phyloP scores from a whole-genome alignment of 345 rosid genomes.

The Raphanus raphanistrum region DNA sequence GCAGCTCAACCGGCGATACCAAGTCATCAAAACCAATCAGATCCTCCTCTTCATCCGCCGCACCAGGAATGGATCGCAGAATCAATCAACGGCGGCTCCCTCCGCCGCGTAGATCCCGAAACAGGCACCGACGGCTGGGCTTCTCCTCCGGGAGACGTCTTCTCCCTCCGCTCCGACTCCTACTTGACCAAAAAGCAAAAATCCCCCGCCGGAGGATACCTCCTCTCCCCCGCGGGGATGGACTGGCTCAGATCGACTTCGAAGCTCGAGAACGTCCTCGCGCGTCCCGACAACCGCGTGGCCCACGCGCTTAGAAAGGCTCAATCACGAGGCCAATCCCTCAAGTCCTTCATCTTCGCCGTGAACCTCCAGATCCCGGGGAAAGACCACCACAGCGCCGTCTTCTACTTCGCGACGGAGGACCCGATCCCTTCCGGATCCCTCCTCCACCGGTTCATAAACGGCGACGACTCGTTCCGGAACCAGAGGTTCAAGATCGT shows the following conservation, averaged over 20 bases:
- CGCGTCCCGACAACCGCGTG: conserved; percentile 79
- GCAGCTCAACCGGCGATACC: conserved; percentile 41
- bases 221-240: conserved; percentile 80
- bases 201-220: conserved; percentile 68
- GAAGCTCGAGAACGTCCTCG: conserved; percentile 73
- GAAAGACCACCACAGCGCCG: conserved; percentile 79
- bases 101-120: conserved; percentile 72
- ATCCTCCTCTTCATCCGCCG: conserved; percentile 29
- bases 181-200: conserved; percentile 62
- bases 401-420: conserved; percentile 80
- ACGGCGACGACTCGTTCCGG: conserved; percentile 73
- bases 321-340: conserved; percentile 59
- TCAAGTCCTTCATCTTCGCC: conserved; percentile 73
- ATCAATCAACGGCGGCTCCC: conserved; percentile 69
- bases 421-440: conserved; percentile 67
- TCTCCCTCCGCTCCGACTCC: conserved; percentile 64
- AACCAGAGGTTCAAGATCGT: conserved; percentile 90
- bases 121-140: conserved; percentile 87
- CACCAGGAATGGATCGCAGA: conserved; percentile 67
- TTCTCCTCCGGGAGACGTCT: conserved; percentile 80
- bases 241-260: conserved; percentile 77
- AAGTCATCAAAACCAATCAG: conserved; percentile 30
- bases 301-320: conserved; percentile 57
- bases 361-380: conserved; percentile 90
- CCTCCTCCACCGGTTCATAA: conserved; percentile 65